Evolutionary conservation across 106 monocot genomes (phyloP).

Genomic region (Iris macrosiphon): DNA sequence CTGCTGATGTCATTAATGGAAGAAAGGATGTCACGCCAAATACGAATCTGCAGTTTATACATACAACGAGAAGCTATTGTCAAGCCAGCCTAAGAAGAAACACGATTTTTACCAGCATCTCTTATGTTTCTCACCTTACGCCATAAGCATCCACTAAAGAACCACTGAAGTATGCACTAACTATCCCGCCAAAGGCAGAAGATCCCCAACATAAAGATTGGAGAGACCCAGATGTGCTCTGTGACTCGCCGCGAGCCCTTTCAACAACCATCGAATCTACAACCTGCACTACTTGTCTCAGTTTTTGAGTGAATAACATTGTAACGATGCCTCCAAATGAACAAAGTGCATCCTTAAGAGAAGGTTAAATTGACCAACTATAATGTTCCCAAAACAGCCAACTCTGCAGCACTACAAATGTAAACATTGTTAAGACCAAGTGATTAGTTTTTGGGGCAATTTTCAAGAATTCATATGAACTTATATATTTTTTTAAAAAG

Average conservation of each 20-base stretch:
- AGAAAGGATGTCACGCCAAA: slow-evolving; percentile 93
- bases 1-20: slow-evolving; percentile 94
- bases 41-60: slow-evolving; percentile 67
- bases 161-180: slow-evolving; percentile 98
- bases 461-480: no score
- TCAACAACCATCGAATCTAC: slow-evolving; percentile 99
- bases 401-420: no score
- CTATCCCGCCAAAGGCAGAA: slow-evolving; percentile 95
- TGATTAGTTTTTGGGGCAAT: no score
- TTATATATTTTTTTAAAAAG: no score
- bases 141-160: slow-evolving; percentile 88
- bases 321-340: neutral
- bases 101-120: neutral
- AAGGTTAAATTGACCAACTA: neutral
- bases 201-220: slow-evolving; percentile 98
- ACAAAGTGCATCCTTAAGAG: neutral
- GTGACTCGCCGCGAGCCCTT: slow-evolving; percentile 96
- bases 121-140: slow-evolving; percentile 50
- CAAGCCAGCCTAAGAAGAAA: neutral
- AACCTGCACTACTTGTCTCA: slow-evolving; percentile 46
- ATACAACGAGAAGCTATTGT: neutral
- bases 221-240: slow-evolving; percentile 95
- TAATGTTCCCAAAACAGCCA: neutral
- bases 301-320: neutral
- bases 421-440: no score